Conservation (phyloP, 2,329 filamentous ascomycete species). For the Aureobasidium namibiae region DNA sequence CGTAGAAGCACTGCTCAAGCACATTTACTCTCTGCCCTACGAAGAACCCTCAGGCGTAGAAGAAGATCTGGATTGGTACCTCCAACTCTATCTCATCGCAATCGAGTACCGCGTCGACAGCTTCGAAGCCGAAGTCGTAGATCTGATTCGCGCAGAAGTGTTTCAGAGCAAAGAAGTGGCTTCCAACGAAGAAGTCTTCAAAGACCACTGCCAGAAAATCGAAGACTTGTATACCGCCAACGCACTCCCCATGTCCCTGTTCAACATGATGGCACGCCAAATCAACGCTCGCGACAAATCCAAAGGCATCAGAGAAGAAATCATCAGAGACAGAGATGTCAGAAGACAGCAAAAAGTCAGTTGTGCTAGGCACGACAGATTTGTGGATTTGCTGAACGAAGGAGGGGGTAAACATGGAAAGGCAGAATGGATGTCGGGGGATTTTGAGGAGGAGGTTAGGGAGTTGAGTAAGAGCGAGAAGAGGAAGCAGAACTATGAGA, state of each 20-base stretch:
- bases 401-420: neutral
- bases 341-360: neutral
- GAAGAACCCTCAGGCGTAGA: neutral
- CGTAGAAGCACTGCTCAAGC: neutral
- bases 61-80: neutral
- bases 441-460: neutral
- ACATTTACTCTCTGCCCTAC: neutral
- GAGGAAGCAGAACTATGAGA: neutral
- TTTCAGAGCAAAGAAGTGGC: neutral
- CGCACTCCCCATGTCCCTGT: neutral
- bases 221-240: neutral
- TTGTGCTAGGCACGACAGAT: neutral
- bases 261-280: neutral
- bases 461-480: neutral
- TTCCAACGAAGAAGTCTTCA: no score
- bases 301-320: neutral
- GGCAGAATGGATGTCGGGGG: neutral
- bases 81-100: neutral
- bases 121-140: neutral
- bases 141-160: neutral
- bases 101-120: neutral
- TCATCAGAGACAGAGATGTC: neutral
- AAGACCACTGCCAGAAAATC: neutral
- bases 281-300: neutral
- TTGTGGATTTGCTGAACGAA: neutral